These are phyloP conservation scores for Russula ochroleuca DNA, from an alignment of 768 basidiomycete genomes.

Conservation along the genomic window DNA sequence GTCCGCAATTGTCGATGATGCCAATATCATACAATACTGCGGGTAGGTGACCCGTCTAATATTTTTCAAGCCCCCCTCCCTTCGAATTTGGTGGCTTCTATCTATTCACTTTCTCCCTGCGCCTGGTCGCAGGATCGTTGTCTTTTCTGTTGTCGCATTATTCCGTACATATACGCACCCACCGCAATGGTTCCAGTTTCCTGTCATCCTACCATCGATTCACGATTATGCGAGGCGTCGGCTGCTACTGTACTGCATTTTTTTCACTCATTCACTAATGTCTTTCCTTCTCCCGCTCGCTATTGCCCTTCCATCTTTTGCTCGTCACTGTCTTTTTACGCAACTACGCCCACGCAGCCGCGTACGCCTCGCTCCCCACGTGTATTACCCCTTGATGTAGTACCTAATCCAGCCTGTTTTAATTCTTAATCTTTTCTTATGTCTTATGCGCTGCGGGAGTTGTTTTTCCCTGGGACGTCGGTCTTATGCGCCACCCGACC, in stretches of 20 bases:
- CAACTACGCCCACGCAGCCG: constrained; percentile 15
- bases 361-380: constrained; percentile 22
- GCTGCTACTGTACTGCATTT: constrained; percentile 18
- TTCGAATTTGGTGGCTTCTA: constrained; percentile 13
- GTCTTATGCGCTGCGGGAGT: background rate
- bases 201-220: constrained; percentile 6
- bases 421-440: constrained; percentile 5
- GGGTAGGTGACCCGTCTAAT: constrained; percentile 19
- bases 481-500: background rate
- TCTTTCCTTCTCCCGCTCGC: constrained; percentile 10
- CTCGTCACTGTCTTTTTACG: constrained; percentile 25
- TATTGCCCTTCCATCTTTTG: constrained; percentile 19
- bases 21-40: constrained; percentile 12
- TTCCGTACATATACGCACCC: constrained; percentile 23
- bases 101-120: constrained; percentile 23
- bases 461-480: background rate
- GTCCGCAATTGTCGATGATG: constrained; percentile 19
- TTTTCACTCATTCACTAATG: constrained; percentile 6
- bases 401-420: constrained; percentile 20
- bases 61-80: background rate
- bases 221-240: constrained; percentile 22
- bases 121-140: constrained; percentile 17
- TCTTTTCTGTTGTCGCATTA: constrained; percentile 20
- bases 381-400: constrained; percentile 26
- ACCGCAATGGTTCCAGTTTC: constrained; percentile 13